phyloP scores from a whole-genome alignment of 148 eudicot genomes.

The Chenopodium formosanum region DNA sequence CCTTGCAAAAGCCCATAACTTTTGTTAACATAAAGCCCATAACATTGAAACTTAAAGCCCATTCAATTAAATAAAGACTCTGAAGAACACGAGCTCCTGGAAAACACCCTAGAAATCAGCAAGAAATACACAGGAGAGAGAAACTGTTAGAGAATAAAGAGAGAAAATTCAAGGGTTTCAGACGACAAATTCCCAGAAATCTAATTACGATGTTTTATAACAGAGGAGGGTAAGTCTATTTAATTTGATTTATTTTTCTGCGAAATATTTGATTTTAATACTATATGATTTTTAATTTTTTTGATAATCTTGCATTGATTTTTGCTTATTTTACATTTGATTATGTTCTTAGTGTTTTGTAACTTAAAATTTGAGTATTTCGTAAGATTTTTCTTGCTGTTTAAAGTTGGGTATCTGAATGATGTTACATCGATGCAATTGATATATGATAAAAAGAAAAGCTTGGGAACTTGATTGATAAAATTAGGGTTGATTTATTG shows the following conservation, averaged over 20 bases:
- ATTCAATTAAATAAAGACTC: not conserved
- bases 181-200: conserved; percentile 10
- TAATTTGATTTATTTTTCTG: not conserved
- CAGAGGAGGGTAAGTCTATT: conserved; percentile 29
- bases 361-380: not conserved
- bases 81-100: not conserved
- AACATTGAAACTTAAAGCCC: not conserved
- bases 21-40: not conserved
- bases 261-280: too few relatives aligned
- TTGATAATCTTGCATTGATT: not conserved
- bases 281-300: not conserved
- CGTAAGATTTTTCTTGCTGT: not conserved
- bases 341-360: not conserved
- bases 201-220: conserved; percentile 25
- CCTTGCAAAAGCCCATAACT: not conserved
- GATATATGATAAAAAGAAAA: not conserved
- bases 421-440: too few relatives aligned
- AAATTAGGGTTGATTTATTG: not conserved
- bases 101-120: not conserved
- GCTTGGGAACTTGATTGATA: not conserved
- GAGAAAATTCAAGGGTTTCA: conserved; percentile 9
- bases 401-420: not conserved
- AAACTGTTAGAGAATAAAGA: not conserved
- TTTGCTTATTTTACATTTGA: not conserved
- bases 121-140: not conserved